Conservation (phyloP, 140 eudicot genomes). For the Flaveria floridana region DNA sequence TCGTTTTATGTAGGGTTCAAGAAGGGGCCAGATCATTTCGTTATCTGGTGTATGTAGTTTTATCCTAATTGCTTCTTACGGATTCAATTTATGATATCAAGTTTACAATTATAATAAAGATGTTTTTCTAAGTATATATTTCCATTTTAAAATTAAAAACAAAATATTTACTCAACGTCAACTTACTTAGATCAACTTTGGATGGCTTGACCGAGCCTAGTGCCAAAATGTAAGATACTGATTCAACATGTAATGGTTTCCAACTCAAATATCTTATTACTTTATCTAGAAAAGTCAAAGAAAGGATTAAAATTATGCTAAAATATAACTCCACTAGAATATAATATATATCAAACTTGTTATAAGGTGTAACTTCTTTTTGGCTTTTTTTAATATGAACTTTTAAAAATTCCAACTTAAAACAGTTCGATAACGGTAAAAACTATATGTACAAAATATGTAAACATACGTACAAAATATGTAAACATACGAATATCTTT, state of each 20-base stretch:
- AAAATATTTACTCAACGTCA: too few relatives aligned
- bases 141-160: too few relatives aligned
- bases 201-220: conserved; percentile 5
- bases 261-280: conserved; percentile 1
- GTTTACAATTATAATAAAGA: too few relatives aligned
- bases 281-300: background rate
- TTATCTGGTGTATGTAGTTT: too few relatives aligned
- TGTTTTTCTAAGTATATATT: too few relatives aligned
- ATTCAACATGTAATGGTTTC: background rate
- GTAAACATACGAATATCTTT: background rate
- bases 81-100: too few relatives aligned
- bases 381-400: background rate
- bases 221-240: background rate
- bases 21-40: too few relatives aligned
- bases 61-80: too few relatives aligned
- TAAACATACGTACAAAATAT: background rate
- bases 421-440: background rate
- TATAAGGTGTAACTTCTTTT: background rate
- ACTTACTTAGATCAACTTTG: background rate
- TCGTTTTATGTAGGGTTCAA: too few relatives aligned
- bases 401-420: background rate
- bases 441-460: background rate
- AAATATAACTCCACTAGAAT: background rate
- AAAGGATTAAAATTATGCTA: background rate
- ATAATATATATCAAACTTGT: background rate